Evolutionary conservation across 1,284 basidiomycete species (phyloP), one percentile per base, ranked within the genome.

Genomic region (Apiotrichum veenhuisii): DNA sequence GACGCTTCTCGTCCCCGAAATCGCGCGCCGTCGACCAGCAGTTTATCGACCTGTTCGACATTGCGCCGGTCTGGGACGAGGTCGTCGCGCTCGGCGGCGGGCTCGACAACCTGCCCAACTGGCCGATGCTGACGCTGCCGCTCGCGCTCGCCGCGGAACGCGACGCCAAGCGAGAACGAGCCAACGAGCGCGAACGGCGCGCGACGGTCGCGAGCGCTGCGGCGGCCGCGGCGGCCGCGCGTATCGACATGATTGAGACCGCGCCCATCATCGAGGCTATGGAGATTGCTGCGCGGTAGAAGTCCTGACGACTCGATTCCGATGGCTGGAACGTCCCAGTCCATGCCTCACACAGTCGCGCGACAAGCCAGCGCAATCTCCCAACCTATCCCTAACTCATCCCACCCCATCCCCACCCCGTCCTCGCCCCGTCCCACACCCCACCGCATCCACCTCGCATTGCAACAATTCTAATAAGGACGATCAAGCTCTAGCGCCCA

Each of bases 11-110:
- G 17, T 67, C 70, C 30, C 81, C 82, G 0, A 82, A 82, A 64
- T 77, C 77, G 12, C 67, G 82, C 20, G 76, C 76, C 14, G 80
- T 82, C 65, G 82, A 83, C 64, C 79, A 82, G 59, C 80, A 81
- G 64, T 83, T 82, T 61, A 82, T 82, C 59, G 81, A 82, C 64
- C 70, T 81, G 4, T 82, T 78, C 59, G 69, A 74, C 51, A 57
- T 75, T 11, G 55, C 52, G 1, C 59, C 63, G 1, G 75, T 77
- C 0, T 77, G 73, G 73, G 64, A 64, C 18, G 64, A 70, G 46
- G 67, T 72, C 18, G 20, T 69, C 18, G 33, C 52, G 1, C 26
- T 45, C 26, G 67, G 70, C 23, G 68, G 69, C 4, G 72, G 71
- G 10, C 41, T 70, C 11, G 61, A 54, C n/a, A 71, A 71, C 57